Conservation (phyloP, 306 rosid genomes). For the Gynostemma pentaphyllum region DNA sequence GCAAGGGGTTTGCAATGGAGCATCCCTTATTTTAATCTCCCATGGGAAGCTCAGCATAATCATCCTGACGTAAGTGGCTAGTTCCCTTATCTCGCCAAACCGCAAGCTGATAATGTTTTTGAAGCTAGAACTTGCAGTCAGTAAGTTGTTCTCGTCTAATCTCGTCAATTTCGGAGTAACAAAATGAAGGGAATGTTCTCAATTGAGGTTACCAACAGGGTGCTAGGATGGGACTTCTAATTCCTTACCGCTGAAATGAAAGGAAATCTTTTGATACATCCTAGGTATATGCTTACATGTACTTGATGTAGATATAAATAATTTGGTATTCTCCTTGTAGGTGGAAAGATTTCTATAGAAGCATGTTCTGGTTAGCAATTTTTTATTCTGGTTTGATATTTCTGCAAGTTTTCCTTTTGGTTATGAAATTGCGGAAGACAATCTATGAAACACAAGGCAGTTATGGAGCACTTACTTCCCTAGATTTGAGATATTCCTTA, state of each 20-base stretch:
- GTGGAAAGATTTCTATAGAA: slow-evolving; percentile 66
- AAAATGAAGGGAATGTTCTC: neutral
- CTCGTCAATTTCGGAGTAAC: neutral
- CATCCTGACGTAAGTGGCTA: slow-evolving; percentile 27
- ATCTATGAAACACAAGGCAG: slow-evolving; percentile 32
- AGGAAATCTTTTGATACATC: too few relatives aligned
- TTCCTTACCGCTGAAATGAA: too few relatives aligned
- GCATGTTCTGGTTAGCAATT: slow-evolving; percentile 77
- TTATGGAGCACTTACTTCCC: slow-evolving; percentile 78
- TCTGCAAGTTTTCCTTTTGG: slow-evolving; percentile 51
- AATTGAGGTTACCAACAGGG: neutral
- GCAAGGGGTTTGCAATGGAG: slow-evolving; percentile 65
- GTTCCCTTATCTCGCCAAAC: slow-evolving; percentile 30
- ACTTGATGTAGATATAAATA: too few relatives aligned
- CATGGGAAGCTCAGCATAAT: slow-evolving; percentile 54
- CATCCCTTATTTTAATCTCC: slow-evolving; percentile 56
- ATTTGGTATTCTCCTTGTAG: slow-evolving; percentile 21
- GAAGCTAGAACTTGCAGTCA: slow-evolving; percentile 31
- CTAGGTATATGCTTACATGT: too few relatives aligned
- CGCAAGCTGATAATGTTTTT: slow-evolving; percentile 62
- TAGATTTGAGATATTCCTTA: slow-evolving; percentile 73
- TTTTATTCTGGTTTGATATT: slow-evolving; percentile 49
- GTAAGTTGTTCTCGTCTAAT: slow-evolving; percentile 30
- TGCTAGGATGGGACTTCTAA: too few relatives aligned
- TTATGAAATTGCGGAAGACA: slow-evolving; percentile 55